Evolutionary conservation across 2,329 filamentous ascomycete genomes (phyloP).

Genomic region (Phyllosticta paracitricarpa): DNA sequence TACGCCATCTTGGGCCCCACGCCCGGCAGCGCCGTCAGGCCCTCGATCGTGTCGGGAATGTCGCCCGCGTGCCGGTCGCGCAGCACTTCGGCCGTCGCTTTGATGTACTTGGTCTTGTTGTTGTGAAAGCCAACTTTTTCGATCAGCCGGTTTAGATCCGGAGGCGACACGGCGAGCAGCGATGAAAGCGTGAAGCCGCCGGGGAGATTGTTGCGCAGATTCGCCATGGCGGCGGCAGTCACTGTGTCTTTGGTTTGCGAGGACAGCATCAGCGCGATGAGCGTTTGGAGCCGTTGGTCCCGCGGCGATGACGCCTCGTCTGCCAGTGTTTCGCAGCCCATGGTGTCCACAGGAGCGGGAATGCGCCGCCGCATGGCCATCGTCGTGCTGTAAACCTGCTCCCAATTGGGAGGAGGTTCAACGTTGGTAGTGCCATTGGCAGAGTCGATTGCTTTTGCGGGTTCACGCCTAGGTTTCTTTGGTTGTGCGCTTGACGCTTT

Average conservation of each 20-base stretch:
- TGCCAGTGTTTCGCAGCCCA: slow-evolving; percentile 82
- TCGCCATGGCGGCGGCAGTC: slow-evolving; percentile 71
- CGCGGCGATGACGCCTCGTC: slow-evolving; percentile 38
- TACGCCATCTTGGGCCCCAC: slow-evolving; percentile 95
- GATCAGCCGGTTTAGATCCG: slow-evolving; percentile 62
- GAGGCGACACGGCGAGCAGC: slow-evolving; percentile 61
- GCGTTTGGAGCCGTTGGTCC: slow-evolving; percentile 71
- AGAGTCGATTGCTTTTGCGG: slow-evolving; percentile 24
- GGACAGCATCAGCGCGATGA: slow-evolving; percentile 81
- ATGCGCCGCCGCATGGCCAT: slow-evolving; percentile 66
- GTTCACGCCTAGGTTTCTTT: slow-evolving; percentile 28
- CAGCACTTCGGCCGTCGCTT: slow-evolving; percentile 62
- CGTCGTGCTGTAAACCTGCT: slow-evolving; percentile 66
- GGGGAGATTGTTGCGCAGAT: slow-evolving; percentile 63
- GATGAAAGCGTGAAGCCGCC: slow-evolving; percentile 64
- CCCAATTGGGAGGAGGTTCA: slow-evolving; percentile 69
- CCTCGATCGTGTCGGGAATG: slow-evolving; percentile 69
- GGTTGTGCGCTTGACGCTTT: background rate
- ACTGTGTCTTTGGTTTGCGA: slow-evolving; percentile 91
- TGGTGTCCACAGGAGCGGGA: slow-evolving; percentile 83
- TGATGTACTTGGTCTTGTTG: slow-evolving; percentile 80
- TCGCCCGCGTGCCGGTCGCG: slow-evolving; percentile 61
- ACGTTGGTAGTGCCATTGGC: slow-evolving; percentile 30
- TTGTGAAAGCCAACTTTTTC: slow-evolving; percentile 87
- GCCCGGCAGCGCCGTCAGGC: slow-evolving; percentile 67